Base-by-base conservation (phyloP, 2,329 filamentous ascomycete genomes). In the Epichloe bromicola region DNA sequence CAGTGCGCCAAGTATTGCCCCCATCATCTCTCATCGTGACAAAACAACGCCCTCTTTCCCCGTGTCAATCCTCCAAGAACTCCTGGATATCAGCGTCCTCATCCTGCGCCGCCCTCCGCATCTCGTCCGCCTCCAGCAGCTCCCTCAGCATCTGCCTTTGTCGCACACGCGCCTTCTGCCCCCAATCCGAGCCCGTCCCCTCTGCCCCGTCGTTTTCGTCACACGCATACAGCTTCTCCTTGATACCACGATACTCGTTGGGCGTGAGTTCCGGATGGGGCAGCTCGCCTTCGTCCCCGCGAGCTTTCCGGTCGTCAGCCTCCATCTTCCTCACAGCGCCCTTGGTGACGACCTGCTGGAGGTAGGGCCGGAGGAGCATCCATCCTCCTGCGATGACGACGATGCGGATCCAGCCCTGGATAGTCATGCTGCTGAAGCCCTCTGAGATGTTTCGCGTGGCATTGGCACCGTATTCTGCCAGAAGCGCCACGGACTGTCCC, bases 21-120 rank as follows among this genome's bases (percentile, higher is more conserved):
- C 19, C 40, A 10, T 20, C 15, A 15, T 17, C 42, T 4, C 6
- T n/a, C 42, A 45, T 14, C 10, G 12, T 7, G n/a, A 15, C 20
- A 44, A 23, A 7, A 11, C 30, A 30, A 5, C 5, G 1, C 44
- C 3, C 44, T 10, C 30, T 12, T 37, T 7, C 26, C 30, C 26
- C 19, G 11, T 20, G 30, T 48, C 26, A 58, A 61, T 80, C 74
- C 58, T 78, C 74, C 64, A 89, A 65, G 59, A 84, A 80, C 66
- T 89, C 82, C 62, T 81, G 77, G 58, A 90, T 84, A 64, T 89
- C 84, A 68, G 85, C 84, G 64, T 88, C 83, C 54, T 84, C 80
- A 57, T 86, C 75, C 53, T 83, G 79, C 58, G 83, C 80, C 47
- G 70, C 63, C 59, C 79, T 74, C 57, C 75, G 70, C 58, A 78